phyloP scores from a whole-genome alignment of 2,329 filamentous ascomycete species.

The Aspergillus sp. region DNA sequence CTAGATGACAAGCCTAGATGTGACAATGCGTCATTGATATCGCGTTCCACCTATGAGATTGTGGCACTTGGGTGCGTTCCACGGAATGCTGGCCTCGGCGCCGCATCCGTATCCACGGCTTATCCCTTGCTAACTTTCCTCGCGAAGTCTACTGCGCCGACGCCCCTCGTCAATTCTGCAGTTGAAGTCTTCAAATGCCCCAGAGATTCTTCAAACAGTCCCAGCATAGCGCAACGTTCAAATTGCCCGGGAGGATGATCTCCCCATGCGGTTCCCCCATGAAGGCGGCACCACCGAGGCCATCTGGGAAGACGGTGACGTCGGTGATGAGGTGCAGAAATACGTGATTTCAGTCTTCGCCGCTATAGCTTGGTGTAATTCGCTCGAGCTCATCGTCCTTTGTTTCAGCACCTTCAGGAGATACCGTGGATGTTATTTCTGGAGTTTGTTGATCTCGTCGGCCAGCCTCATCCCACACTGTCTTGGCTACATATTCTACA shows the following conservation, averaged over 20 bases:
- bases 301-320: not conserved
- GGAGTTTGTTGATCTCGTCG: constrained; percentile 39
- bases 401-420: constrained; percentile 44
- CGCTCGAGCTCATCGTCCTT: constrained; percentile 44
- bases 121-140: not conserved
- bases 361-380: constrained; percentile 45
- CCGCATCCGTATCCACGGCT: not conserved
- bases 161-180: not conserved
- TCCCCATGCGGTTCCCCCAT: not conserved
- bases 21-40: not conserved
- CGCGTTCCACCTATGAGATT: not conserved
- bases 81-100: not conserved
- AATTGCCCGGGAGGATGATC: not conserved
- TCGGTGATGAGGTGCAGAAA: not conserved
- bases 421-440: constrained; percentile 47
- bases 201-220: not conserved
- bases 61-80: not conserved
- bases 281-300: not conserved
- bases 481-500: constrained; percentile 43
- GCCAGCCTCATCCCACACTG: constrained; percentile 40
- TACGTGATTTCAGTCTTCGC: constrained; percentile 38
- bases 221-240: not conserved
- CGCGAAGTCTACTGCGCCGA: not conserved
- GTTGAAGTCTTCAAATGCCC: not conserved
- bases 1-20: not conserved